Evolutionary conservation across 257 asterid genomes (phyloP), one percentile per base, ranked within the genome.

Genomic region (Haberlea rhodopensis): DNA sequence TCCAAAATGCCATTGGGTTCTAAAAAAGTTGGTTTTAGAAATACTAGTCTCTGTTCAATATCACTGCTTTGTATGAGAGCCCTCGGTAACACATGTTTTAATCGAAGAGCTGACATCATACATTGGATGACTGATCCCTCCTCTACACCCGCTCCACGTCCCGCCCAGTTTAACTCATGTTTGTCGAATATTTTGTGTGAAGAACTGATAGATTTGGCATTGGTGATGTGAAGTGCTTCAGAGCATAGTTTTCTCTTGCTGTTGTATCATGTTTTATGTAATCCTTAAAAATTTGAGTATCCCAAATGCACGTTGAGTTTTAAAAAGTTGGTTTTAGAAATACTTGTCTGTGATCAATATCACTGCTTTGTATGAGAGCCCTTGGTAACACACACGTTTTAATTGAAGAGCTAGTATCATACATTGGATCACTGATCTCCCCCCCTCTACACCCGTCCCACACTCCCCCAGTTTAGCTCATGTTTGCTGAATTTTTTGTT

Each of bases 211-310:
- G 31, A 46, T 57, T 67, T 22, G 31, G 37, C 20, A 25, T 58
- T 53, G 34, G 11, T 25, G 10, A 31, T 56, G 60, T 68, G 54
- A 25, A 25, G 34, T 51, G 24, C 58, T 57, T 26, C 28, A n/a
- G 57, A 29, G 48, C 31, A 22, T 65, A 54, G 32, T 60, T 48
- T 27, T 43, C 34, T 54, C 20, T 46, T 7, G 24, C 15, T 29
- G 71, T 70, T 71, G 65, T 19, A 20, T 48, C 15, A 20, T 51
- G 58, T 51, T 61, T 8, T 55, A 23, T 9, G n/a, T 26, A 45
- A n/a, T 25, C 46, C 71, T 66, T 40, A 19, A n/a, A 18, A 18
- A 23, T 25, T 45, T 25, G 51, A 27, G 65, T 59, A 20, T 16
- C 8, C 15, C 11, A 13, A 54, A 15, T 67, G 23, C 22, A 15